These are phyloP conservation scores for Sisymbrium altissimum DNA, from an alignment of 345 rosid genomes.

Conservation along the genomic window DNA sequence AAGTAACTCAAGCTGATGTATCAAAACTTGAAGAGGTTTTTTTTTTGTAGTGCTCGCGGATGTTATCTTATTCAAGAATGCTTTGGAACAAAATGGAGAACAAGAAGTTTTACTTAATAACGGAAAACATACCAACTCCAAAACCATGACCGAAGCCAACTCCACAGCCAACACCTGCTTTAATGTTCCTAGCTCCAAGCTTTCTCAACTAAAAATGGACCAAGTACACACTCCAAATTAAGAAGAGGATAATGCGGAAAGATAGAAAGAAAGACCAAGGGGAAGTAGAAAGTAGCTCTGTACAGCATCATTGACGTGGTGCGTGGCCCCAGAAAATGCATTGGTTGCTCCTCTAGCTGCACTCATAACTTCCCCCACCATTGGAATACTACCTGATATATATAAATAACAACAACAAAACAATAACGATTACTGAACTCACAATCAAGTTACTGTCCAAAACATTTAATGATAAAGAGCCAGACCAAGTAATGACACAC, in stretches of 20 bases:
- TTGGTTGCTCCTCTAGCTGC: slow-evolving; percentile 94
- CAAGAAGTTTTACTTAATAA: neutral
- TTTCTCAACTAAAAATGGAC: slow-evolving; percentile 28
- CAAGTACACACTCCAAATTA: slow-evolving; percentile 3
- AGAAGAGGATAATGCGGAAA: neutral
- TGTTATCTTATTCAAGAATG: neutral
- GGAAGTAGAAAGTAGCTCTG: slow-evolving; percentile 11
- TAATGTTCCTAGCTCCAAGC: slow-evolving; percentile 33
- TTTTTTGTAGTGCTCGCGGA: neutral
- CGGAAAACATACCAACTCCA: slow-evolving; percentile 31
- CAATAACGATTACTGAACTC: neutral
- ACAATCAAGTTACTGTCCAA: neutral
- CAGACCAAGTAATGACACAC: slow-evolving; percentile 5
- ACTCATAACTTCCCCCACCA: slow-evolving; percentile 76
- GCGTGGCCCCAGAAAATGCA: slow-evolving; percentile 77
- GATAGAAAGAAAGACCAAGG: neutral
- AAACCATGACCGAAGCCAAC: slow-evolving; percentile 41
- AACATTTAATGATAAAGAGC: neutral
- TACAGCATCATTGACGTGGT: slow-evolving; percentile 71
- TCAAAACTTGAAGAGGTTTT: neutral
- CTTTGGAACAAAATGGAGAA: neutral
- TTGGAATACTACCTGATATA: slow-evolving; percentile 67
- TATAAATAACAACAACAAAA: neutral
- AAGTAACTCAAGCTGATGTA: neutral
- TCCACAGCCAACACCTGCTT: slow-evolving; percentile 36